These are phyloP conservation scores for Talaromyces sp. DNA, from an alignment of 2,329 filamentous ascomycete genomes.

Conservation along the genomic window DNA sequence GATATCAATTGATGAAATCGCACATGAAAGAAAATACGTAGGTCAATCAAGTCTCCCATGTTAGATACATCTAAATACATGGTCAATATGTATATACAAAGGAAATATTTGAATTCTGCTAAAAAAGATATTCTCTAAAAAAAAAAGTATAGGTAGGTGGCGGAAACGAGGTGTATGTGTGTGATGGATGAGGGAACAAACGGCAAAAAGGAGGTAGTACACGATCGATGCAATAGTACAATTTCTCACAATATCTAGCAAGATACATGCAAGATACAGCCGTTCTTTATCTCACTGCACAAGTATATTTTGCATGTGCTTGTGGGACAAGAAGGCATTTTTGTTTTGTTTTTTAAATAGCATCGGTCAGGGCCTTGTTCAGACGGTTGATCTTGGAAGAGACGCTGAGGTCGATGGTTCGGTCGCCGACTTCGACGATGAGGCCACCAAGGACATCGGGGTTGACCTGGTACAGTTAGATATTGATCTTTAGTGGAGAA, in stretches of 20 bases:
- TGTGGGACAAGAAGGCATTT: not conserved
- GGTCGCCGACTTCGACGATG: constrained; percentile 51
- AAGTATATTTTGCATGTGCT: not conserved
- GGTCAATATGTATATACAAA: not conserved
- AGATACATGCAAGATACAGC: too few species aligned
- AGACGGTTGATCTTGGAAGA: constrained; percentile 92
- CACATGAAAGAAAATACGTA: too few species aligned
- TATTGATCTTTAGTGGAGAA: not conserved
- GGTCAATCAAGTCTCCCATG: too few species aligned
- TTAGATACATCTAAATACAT: not conserved
- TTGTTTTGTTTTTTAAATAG: constrained; percentile 64
- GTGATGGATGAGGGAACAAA: not conserved
- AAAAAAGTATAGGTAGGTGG: not conserved
- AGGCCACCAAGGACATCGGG: constrained; percentile 90
- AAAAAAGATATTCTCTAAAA: not conserved
- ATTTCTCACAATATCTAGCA: not conserved
- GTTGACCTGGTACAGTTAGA: constrained; percentile 61
- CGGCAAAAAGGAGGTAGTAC: not conserved
- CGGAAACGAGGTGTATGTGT: not conserved
- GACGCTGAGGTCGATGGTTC: constrained; percentile 44
- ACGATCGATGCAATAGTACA: constrained; percentile 1
- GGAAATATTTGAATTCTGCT: not conserved
- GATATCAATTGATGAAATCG: too few species aligned
- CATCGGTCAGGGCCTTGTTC: constrained; percentile 98
- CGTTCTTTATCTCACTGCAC: not conserved